These are phyloP conservation scores for Pistacia vera DNA, from an alignment of 345 rosid species.

Conservation along the genomic window DNA sequence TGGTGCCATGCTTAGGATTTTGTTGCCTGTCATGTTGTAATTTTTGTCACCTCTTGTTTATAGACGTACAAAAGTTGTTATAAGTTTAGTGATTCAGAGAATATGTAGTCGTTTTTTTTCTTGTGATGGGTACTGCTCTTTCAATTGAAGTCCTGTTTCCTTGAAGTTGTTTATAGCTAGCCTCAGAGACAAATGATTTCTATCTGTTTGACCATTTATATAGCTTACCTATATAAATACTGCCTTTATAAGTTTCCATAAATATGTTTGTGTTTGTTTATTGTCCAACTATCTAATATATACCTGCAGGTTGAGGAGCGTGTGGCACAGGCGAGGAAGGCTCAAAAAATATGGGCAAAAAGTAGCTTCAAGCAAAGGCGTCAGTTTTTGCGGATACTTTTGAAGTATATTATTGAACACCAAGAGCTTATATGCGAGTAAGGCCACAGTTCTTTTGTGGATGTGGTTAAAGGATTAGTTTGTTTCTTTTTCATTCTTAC, in stretches of 20 bases:
- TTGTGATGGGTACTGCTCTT: neutral
- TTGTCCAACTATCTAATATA: neutral
- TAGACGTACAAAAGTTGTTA: neutral
- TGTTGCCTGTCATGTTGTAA: neutral
- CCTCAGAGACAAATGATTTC: neutral
- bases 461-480: neutral
- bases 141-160: neutral
- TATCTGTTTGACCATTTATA: too few relatives aligned
- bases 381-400: conserved; percentile 86
- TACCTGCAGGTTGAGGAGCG: conserved; percentile 70
- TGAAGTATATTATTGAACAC: conserved; percentile 87
- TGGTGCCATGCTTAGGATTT: neutral
- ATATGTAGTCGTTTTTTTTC: neutral
- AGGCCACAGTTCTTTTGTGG: conserved; percentile 27
- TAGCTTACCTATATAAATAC: too few relatives aligned
- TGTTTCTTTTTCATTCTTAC: neutral
- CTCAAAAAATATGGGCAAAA: conserved; percentile 89
- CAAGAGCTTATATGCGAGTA: conserved; percentile 99
- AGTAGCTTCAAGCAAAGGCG: conserved; percentile 95
- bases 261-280: too few relatives aligned
- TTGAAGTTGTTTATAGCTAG: neutral
- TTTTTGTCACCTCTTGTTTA: neutral
- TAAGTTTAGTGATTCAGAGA: neutral
- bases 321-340: conserved; percentile 84
- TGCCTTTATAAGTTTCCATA: too few relatives aligned